These are phyloP conservation scores for Garcileccinum viscosum DNA, from an alignment of 1,284 basidiomycete species.

Conservation along the genomic window DNA sequence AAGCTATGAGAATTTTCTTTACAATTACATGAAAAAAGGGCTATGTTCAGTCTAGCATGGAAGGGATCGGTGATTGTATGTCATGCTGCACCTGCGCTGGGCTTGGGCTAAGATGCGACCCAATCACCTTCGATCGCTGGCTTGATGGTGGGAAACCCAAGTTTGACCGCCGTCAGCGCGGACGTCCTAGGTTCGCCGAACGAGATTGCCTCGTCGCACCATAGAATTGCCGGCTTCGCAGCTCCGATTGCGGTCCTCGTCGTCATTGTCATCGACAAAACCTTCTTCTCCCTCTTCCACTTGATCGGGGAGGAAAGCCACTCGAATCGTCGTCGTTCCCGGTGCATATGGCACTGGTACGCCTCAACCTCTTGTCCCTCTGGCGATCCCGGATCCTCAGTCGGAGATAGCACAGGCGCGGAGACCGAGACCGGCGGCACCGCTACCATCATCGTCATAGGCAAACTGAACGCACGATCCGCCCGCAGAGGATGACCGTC, in stretches of 20 bases:
- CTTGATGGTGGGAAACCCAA: background rate
- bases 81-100: background rate
- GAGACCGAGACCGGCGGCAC: background rate
- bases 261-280: background rate
- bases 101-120: background rate
- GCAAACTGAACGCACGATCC: constrained; percentile 30
- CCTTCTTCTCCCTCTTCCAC: constrained; percentile 1
- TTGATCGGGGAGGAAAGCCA: constrained; percentile 8
- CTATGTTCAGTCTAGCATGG: background rate
- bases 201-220: background rate
- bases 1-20: no score
- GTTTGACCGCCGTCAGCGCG: background rate
- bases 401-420: background rate
- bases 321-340: background rate
- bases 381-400: background rate
- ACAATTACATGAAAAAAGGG: background rate
- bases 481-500: constrained; percentile 24
- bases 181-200: background rate
- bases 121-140: background rate
- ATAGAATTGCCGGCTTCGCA: background rate
- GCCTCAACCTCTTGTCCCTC: background rate
- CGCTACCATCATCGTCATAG: background rate
- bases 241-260: background rate
- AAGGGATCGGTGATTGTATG: background rate
- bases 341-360: background rate